Evolutionary conservation across 208 protist genomes (phyloP).

Genomic region (Porcisia hertigi): DNA sequence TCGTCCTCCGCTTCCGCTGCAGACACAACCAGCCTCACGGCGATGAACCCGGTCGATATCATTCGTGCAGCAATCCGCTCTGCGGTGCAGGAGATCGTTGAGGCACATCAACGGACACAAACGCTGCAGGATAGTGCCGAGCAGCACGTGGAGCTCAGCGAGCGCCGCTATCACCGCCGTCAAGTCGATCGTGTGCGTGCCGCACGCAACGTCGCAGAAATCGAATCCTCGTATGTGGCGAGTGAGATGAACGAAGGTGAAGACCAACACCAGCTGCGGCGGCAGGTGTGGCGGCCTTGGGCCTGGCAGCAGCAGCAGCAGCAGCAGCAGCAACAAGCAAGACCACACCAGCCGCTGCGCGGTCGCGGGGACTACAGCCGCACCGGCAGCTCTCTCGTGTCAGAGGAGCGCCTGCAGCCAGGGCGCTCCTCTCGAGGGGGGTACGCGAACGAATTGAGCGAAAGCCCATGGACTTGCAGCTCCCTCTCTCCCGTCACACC

Average conservation of each 20-base stretch:
- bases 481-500: neutral
- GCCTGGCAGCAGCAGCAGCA: neutral
- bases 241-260: conserved; percentile 10
- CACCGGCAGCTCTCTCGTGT: neutral
- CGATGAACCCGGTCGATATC: conserved; percentile 30
- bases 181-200: conserved; percentile 30
- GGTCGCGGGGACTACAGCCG: neutral
- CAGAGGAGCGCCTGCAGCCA: neutral
- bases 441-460: conserved; percentile 1
- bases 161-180: conserved; percentile 36
- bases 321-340: neutral
- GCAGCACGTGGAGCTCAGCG: conserved; percentile 32
- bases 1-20: conserved; percentile 7
- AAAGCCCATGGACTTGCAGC: conserved; percentile 1
- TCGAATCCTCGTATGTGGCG: conserved; percentile 24
- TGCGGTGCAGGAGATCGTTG: conserved; percentile 63
- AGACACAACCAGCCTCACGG: neutral
- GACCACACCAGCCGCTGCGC: too few relatives aligned
- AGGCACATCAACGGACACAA: conserved; percentile 41
- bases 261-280: neutral
- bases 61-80: conserved; percentile 65
- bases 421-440: conserved; percentile 3
- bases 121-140: conserved; percentile 40
- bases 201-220: conserved; percentile 28
- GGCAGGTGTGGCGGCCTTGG: neutral